Evolutionary conservation across 1,139 yeast species (phyloP).

Genomic region (Saccharomyces hybrid): DNA sequence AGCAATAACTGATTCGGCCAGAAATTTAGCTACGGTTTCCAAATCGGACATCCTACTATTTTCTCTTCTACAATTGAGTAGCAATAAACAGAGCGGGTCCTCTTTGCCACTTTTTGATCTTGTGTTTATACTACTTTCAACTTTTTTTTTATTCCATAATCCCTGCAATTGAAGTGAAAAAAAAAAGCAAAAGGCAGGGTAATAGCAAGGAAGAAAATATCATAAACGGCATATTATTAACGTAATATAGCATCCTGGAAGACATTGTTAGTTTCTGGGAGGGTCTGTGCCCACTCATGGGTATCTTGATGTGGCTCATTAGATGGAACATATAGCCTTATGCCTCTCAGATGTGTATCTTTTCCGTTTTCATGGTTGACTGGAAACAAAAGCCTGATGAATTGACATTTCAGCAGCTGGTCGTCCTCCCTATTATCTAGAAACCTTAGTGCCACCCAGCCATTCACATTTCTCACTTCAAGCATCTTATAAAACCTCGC

Average conservation of each 20-base stretch:
- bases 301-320: conserved; percentile 8
- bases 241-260: conserved; percentile 33
- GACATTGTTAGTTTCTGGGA: conserved; percentile 27
- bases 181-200: background rate
- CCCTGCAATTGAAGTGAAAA: background rate
- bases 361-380: conserved; percentile 94
- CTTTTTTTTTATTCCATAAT: background rate
- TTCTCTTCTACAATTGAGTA: background rate
- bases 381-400: conserved; percentile 58
- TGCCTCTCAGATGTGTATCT: conserved; percentile 81
- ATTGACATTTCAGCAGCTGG: conserved; percentile 59
- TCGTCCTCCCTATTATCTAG: conserved; percentile 49
- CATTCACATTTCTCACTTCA: conserved; percentile 63
- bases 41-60: conserved; percentile 31
- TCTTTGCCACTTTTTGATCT: background rate
- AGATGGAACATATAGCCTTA: conserved; percentile 46
- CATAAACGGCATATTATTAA: conserved; percentile 8
- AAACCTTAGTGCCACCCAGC: conserved; percentile 77
- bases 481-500: conserved; percentile 63
- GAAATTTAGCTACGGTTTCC: conserved; percentile 29
- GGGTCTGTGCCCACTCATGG: background rate
- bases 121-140: background rate
- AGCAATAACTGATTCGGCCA: conserved; percentile 36
- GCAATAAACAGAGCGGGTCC: background rate
- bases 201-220: background rate